Evolutionary conservation across 768 basidiomycete species (phyloP), one percentile per base, ranked within the genome.

Genomic region (Serendipita vermifera): DNA sequence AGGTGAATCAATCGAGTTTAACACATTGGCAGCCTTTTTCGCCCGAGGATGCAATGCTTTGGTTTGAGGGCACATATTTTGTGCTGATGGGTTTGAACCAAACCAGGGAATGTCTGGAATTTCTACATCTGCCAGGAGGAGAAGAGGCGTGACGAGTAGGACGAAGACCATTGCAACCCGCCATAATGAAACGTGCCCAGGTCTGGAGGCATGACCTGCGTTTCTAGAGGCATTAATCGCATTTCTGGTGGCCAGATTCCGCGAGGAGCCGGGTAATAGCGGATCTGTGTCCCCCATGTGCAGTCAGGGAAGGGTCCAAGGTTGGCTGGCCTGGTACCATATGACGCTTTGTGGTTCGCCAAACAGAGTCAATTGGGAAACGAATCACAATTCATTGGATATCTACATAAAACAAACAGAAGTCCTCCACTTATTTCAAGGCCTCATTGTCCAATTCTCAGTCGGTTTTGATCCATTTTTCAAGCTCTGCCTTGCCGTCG

Each of bases 381-480:
- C n/a, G n/a, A 36, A n/a, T 9, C 35, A 36, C n/a, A n/a, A 9
- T 36, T 36, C 35, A 36, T 9, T 9, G 9, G 35, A 36, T n/a
- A 36, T 36, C 9, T 36, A n/a, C n/a, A 36, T n/a, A 36, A 43
- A 22, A 43, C 41, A 22, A 38, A 17, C 36, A 38, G 13, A 38
- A 13, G 17, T 38, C 13, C 13, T 38, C 13, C 36, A 38, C 13
- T 38, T 17, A 38, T 1, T 17, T 13, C 36, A 38, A 17, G 2
- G 17, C 13, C 13, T 2, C 17, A 13, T 38, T 38, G 1, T 24
- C 14, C 20, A 13, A 24, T 11, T 22, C 14, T 26, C 26, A 43
- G 14, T 43, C 41, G 13, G 41, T 43, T 22, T 43, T 43, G 24
- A 43, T 43, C 41, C 41, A 43, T 43, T 43, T 43, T 24, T 43